phyloP scores from a whole-genome alignment of 331 rosid genomes.

The Telfairia occidentalis region DNA sequence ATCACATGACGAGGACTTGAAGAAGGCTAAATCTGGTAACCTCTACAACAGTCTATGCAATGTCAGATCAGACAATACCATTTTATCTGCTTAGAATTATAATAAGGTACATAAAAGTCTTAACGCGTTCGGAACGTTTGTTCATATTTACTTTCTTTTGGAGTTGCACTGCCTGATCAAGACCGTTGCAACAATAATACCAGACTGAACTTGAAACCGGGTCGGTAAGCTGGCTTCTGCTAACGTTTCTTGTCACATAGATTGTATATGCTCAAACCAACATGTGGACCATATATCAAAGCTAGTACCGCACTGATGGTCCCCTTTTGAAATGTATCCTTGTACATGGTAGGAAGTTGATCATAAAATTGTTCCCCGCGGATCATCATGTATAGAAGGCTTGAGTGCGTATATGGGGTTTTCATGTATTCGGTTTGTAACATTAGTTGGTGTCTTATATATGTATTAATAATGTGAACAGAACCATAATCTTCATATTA shows the following conservation, averaged over 20 bases:
- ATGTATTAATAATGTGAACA: neutral
- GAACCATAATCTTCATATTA: neutral
- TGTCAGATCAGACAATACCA: constrained; percentile 38
- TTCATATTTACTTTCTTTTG: neutral
- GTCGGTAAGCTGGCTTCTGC: neutral
- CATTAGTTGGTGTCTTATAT: neutral
- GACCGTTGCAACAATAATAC: neutral
- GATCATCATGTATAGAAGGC: neutral
- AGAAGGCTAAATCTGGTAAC: constrained; percentile 26
- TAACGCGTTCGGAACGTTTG: neutral
- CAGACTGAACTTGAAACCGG: neutral
- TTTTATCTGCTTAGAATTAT: constrained; percentile 40
- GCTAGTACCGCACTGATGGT: neutral
- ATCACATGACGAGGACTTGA: constrained; percentile 29
- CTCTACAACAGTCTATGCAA: constrained; percentile 17
- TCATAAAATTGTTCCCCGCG: neutral
- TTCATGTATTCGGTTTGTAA: neutral
- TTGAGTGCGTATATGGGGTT: neutral
- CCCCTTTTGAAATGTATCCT: neutral
- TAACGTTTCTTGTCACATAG: neutral
- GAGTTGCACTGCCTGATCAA: neutral
- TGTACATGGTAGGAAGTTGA: constrained; percentile 1
- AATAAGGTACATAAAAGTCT: neutral
- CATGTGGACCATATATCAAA: neutral
- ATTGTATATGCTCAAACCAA: neutral